Conservation (phyloP, 2,329 filamentous ascomycete species). For the Aspergillus sojae region DNA sequence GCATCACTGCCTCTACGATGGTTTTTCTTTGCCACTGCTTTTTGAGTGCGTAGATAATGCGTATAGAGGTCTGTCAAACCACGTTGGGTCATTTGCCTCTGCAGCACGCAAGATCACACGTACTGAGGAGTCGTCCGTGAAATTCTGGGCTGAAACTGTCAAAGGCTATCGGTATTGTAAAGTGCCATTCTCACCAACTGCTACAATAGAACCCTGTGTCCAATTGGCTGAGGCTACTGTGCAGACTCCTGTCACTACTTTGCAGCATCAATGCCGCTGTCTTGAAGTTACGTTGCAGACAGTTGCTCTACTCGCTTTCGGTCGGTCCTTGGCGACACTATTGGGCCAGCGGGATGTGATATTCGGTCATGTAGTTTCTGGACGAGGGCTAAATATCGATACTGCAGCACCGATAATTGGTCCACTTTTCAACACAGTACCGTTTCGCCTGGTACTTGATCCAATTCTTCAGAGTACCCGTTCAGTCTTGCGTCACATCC, state of each 20-base stretch:
- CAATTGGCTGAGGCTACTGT: background rate
- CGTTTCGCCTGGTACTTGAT: background rate
- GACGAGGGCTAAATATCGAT: background rate
- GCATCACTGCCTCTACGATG: slow-evolving; percentile 21
- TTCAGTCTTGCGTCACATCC: background rate
- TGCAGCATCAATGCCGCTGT: background rate
- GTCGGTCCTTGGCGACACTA: background rate
- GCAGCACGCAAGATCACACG: background rate
- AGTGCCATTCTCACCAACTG: background rate
- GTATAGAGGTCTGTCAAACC: too few relatives aligned
- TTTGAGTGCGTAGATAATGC: too few relatives aligned
- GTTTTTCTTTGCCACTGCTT: slow-evolving; percentile 13
- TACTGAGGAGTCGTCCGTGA: background rate
- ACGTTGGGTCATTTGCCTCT: background rate
- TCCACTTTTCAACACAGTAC: background rate
- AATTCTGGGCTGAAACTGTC: background rate
- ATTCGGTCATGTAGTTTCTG: background rate
- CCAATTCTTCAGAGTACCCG: background rate
- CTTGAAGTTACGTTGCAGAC: background rate
- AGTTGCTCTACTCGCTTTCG: background rate
- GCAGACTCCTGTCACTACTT: background rate
- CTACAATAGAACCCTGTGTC: background rate
- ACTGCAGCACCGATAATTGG: background rate
- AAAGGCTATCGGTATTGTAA: background rate
- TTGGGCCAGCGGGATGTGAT: background rate